Percentiles rank a stretch among this genome's conserved stretches.
Evolutionary conservation across 305 asterid species (phyloP).

Genomic region (Plantago coronopus): DNA sequence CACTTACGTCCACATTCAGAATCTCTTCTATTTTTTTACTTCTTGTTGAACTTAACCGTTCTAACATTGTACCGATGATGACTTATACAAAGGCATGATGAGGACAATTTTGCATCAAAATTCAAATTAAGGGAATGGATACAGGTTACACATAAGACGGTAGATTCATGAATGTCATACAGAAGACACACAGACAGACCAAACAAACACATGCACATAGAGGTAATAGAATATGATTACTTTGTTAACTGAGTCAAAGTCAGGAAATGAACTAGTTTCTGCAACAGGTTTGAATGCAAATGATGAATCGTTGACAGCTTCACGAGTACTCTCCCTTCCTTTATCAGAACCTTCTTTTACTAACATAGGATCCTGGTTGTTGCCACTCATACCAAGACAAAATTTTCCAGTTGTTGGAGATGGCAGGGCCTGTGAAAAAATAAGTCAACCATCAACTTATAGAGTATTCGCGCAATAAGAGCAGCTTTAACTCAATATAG

Average conservation of each 20-base stretch:
- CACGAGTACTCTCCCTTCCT: conserved; percentile 48
- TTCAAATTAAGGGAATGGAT: not conserved
- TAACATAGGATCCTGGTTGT: conserved; percentile 32
- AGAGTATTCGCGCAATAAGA: not conserved
- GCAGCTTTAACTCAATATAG: not conserved
- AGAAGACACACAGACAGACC: too few relatives aligned
- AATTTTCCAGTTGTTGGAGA: conserved; percentile 96
- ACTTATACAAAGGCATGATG: too few relatives aligned
- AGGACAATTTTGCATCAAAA: too few relatives aligned
- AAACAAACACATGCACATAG: too few relatives aligned
- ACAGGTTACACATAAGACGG: not conserved
- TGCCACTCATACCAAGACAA: conserved; percentile 33
- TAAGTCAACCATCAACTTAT: not conserved
- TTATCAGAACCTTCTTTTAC: conserved; percentile 35
- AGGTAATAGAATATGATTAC: conserved; percentile 34
- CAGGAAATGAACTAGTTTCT: conserved; percentile 45
- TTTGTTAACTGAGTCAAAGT: conserved; percentile 36
- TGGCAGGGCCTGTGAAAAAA: conserved; percentile 58
- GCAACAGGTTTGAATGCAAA: conserved; percentile 61
- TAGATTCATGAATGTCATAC: not conserved
- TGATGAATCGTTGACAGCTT: conserved; percentile 41
- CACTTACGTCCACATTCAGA: too few relatives aligned
- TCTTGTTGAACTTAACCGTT: too few relatives aligned
- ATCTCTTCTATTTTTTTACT: too few relatives aligned
- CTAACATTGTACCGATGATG: too few relatives aligned